phyloP scores from a whole-genome alignment of 2,329 filamentous ascomycete species.

The Tolypocladium endophyticum region DNA sequence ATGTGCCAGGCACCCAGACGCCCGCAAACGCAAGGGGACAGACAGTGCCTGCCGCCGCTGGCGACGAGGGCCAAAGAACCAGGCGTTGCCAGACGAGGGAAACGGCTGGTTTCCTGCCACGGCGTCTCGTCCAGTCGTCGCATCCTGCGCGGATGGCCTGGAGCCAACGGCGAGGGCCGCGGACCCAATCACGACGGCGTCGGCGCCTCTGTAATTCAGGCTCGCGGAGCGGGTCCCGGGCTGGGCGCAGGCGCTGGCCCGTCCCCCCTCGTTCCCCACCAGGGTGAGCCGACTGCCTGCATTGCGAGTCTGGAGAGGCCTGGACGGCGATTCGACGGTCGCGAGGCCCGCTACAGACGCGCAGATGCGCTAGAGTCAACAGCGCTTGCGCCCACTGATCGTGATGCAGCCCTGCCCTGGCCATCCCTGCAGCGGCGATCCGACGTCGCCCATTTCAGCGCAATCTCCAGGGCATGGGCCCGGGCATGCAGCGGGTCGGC shows the following conservation, averaged over 20 bases:
- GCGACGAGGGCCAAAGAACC: background rate
- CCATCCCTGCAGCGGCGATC: constrained; percentile 23
- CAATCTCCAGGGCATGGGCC: constrained; percentile 6
- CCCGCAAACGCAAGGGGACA: background rate
- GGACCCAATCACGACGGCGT: background rate
- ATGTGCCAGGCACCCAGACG: background rate
- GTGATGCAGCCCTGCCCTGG: constrained; percentile 1
- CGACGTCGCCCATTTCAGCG: constrained; percentile 12
- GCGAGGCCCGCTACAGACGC: constrained; percentile 4
- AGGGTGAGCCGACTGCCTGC: background rate
- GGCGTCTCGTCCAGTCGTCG: background rate
- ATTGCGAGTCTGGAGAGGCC: background rate
- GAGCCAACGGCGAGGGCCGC: background rate
- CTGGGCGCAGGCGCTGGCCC: background rate
- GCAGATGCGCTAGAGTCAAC: constrained; percentile 14
- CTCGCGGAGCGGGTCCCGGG: background rate
- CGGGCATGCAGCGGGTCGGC: background rate
- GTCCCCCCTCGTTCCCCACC: background rate
- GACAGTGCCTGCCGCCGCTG: background rate
- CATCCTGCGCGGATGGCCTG: background rate
- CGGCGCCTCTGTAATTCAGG: background rate
- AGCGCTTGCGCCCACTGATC: constrained; percentile 15
- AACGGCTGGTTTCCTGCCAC: background rate
- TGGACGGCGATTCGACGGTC: background rate
- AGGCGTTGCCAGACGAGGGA: background rate